A percentile compares a stretch with the other conserved stretches of the same genome.
Conservation (phyloP, 768 basidiomycete species). For the Mycena metata region DNA sequence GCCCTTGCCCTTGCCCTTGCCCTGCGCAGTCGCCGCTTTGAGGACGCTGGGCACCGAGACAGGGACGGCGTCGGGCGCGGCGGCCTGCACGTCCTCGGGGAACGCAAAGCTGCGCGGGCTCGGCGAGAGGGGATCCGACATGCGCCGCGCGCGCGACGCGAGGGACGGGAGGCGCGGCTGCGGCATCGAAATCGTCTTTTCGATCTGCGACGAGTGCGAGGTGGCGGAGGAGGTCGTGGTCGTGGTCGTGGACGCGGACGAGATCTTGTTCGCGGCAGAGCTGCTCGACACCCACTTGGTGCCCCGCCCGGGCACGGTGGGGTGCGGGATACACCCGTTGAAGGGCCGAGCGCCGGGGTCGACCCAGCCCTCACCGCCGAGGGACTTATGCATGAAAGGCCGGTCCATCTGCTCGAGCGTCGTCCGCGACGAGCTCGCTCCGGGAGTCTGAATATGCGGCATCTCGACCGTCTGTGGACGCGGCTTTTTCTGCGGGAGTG, state of each 20-base stretch:
- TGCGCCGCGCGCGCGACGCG: conserved; percentile 43
- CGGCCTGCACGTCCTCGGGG: conserved; percentile 23
- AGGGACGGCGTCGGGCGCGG: conserved; percentile 22
- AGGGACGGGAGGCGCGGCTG: conserved; percentile 23
- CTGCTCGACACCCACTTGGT: conserved; percentile 30
- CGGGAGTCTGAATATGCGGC: conserved; percentile 36
- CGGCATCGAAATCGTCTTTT: conserved; percentile 40
- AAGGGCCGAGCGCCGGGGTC: conserved; percentile 6
- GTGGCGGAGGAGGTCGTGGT: background rate
- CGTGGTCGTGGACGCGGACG: background rate
- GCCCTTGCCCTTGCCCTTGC: conserved; percentile 36
- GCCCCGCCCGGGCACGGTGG: conserved; percentile 6
- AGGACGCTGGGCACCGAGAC: conserved; percentile 26
- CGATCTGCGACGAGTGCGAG: conserved; percentile 38
- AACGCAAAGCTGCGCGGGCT: conserved; percentile 40
- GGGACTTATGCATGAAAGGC: conserved; percentile 34
- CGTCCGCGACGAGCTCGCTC: conserved; percentile 38
- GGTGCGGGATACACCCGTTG: background rate
- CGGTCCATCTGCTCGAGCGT: conserved; percentile 40
- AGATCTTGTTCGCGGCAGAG: conserved; percentile 28
- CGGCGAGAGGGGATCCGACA: conserved; percentile 48
- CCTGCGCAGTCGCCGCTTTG: conserved; percentile 40
- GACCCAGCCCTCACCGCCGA: conserved; percentile 27
- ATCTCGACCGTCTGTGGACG: conserved; percentile 27
- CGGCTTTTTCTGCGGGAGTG: conserved; percentile 32